Evolutionary conservation across 768 basidiomycete species (phyloP), one percentile per base, ranked within the genome.

Genomic region (Dioszegia crocea): DNA sequence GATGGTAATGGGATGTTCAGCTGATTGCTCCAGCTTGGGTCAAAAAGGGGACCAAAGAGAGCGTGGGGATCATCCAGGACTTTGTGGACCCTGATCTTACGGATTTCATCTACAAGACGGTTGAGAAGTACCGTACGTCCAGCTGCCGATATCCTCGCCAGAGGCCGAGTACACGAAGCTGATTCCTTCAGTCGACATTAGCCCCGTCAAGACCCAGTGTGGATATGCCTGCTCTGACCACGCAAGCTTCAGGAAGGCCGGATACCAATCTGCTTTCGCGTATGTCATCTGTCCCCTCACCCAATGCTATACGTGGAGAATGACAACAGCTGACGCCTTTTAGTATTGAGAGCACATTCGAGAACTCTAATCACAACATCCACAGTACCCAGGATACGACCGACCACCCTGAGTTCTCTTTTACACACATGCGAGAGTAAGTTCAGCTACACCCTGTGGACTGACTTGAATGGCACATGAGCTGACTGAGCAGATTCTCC

Each of bases 181-280:
- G 12, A 51, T 61, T 54, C 31, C 16, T n/a, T n/a, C 46, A 73
- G 70, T 93, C 55, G 82, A 84, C 71, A 91, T 94, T 64, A 91
- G 91, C 26, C 89, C 84, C 67, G 86, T 84, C 26, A 85, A 89
- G 81, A 96, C 92, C 57, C 82, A 87, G 80, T 94, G 92, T 79
- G 90, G 76, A 33, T 94, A 96, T 71, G 91, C 90, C 52, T 96
- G 91, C 81, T 89, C 88, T 66, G 91, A 94, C 77, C 91, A 93
- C 60, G 64, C 69, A 26, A 59, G 36, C 63, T 70, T 75, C 72
- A 65, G 67, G 65, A 67, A 74, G 79, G 89, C 87, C 49, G 90
- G 91, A 59, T 93, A 90, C 72, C 87, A 86, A 26, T 84, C 86
- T 61, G 83, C 84, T 45, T 93, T 92, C 50, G 69, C 67, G 69